A percentile compares a stretch with the other conserved stretches of the same genome.
Conservation (phyloP, 257 asterid genomes). For the Nicotiana sylvestris region DNA sequence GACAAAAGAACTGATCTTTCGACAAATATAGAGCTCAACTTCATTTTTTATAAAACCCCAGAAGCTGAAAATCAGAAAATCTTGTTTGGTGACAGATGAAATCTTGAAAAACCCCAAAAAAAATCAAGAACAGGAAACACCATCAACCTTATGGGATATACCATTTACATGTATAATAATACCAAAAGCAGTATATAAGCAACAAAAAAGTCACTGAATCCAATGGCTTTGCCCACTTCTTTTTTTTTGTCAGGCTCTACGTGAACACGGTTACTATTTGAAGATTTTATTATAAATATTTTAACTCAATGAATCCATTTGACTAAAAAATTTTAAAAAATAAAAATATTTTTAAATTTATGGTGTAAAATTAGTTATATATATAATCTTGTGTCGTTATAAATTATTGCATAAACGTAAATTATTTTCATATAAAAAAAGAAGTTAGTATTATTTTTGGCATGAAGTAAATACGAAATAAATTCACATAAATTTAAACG, state of each 20-base stretch:
- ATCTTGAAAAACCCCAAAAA: slow-evolving; percentile 8
- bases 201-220: slow-evolving; percentile 21
- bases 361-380: too few species aligned
- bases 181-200: background rate
- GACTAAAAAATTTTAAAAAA: too few species aligned
- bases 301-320: too few species aligned
- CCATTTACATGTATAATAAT: background rate
- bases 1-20: slow-evolving; percentile 20
- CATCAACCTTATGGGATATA: background rate
- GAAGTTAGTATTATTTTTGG: too few species aligned
- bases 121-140: background rate
- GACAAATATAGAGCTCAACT: background rate
- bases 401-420: too few species aligned
- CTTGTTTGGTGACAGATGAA: background rate
- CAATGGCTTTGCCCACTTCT: slow-evolving; percentile 3
- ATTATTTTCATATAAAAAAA: too few species aligned
- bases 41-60: slow-evolving; percentile 15
- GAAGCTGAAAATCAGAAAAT: slow-evolving; percentile 16
- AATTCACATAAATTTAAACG: too few species aligned
- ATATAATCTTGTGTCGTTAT: too few species aligned
- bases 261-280: too few species aligned
- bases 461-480: too few species aligned
- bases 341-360: too few species aligned
- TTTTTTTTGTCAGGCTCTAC: background rate
- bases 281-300: too few species aligned